These are phyloP conservation scores for Schizonepeta tenuifolia DNA, from an alignment of 257 asterid genomes.

Conservation along the genomic window DNA sequence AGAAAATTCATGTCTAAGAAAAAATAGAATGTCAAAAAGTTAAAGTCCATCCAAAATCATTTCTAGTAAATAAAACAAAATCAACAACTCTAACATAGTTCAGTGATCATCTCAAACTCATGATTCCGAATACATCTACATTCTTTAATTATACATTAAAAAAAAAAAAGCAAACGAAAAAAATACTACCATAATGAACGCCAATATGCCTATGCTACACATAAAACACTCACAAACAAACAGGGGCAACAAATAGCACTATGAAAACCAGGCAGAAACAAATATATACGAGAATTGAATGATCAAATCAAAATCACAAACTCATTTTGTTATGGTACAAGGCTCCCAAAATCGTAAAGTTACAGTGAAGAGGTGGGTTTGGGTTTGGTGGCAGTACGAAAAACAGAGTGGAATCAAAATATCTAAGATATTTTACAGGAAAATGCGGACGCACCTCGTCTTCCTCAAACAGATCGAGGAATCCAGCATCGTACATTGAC, in stretches of 20 bases:
- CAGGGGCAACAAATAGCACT: background rate
- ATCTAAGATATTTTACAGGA: slow-evolving; percentile 31
- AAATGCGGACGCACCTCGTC: slow-evolving; percentile 64
- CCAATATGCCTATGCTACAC: background rate
- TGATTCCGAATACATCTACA: background rate
- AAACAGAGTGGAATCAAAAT: slow-evolving; percentile 25
- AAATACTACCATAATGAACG: background rate
- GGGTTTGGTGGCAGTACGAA: background rate
- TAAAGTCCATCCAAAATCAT: background rate
- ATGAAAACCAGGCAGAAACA: background rate
- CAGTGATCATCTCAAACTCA: background rate
- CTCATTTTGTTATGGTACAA: background rate
- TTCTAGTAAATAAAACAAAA: background rate
- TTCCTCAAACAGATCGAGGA: slow-evolving; percentile 79
- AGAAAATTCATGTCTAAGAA: background rate
- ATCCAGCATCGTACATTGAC: slow-evolving; percentile 91
- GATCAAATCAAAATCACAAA: background rate
- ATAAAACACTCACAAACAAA: background rate
- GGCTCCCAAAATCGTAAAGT: background rate
- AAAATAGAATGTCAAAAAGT: background rate
- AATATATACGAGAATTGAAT: background rate
- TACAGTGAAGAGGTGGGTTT: background rate
- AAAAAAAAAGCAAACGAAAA: no score
- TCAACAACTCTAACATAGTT: background rate
- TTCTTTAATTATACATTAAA: no score